Base-by-base conservation (phyloP, 495 filamentous ascomycete genomes). In the Amphirosellinia nigrospora region DNA sequence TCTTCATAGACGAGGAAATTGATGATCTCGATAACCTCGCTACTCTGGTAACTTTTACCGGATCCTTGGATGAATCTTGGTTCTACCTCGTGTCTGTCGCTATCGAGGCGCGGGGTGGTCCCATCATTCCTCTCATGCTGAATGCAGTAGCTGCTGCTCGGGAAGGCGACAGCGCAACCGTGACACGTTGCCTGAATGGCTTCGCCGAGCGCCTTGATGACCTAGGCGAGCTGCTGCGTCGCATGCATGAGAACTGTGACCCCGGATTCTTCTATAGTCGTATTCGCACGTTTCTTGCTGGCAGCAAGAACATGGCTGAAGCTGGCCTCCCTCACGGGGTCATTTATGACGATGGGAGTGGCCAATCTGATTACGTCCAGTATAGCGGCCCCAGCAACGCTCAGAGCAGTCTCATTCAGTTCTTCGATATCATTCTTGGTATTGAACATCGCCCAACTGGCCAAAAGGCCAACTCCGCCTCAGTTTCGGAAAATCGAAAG, bases 51-150 rank as follows among this genome's bases (percentile, higher is more conserved):
- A 97, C 96, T 21, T 94, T 98, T 78, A 98, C 96, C n/a, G 96
- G 96, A 41, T 93, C 93, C 5, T 82, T 96, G 19, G 96, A 99
- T 78, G 96, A 99, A 78, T 96, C 96, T 72, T 98, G 96, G 96
- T 99, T 99, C 77, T 98, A 97, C 77, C 84, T 98, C 10, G 87
- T 98, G 52, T 97, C 94, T 0, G 92, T 98, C 16, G 96, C 95
- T 71, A 97, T 99, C 72, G 96, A 99, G 82, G 94, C 96, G 55
- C 89, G 94, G 38, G 95, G 93, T 32, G 96, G 88, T 0, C 93
- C 94, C n/a, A 91, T 93, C 52, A 89, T 98, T 43, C 90, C 94
- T 0, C 80, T 96, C 32, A 96, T 97, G 92, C 85, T 98, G 30
- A 84, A 89, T 41, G 96, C 96, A 9, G 96, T 99, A 60, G 80